Base-by-base conservation (phyloP, 2,329 filamentous ascomycete species). In the Alternaria triticimaculans region DNA sequence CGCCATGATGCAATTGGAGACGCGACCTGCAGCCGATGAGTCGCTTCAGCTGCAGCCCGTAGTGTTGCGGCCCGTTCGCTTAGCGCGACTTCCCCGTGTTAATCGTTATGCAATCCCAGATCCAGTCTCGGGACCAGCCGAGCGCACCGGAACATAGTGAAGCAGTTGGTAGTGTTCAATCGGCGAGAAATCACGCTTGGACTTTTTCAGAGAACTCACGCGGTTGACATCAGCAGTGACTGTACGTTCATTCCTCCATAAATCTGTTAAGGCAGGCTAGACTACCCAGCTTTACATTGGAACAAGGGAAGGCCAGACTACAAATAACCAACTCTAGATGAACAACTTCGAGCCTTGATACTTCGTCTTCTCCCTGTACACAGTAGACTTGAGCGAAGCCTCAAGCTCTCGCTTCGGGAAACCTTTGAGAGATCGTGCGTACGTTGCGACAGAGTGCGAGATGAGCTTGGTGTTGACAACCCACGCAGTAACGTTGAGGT, bases 381-480 rank as follows among this genome's bases (percentile, higher is more conserved):
- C 64, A 10, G 60, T 66, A 9, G 69, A 66, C 57, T 56, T 60
- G 30, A 54, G 50, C 4, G 65, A 65, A 21, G 68, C 63, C 5
- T 66, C 61, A 8, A 64, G 53, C 4, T 68, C 70, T 28, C 78
- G 74, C 59, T 79, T 62, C 3, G 78, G 78, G 62, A 80, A 80
- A 23, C 70, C 77, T 55, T 79, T 73, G 43, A 80, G 69, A 2
- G 74, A 78, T 10, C 67, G 67, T 6, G 77, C 78, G 62, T 78
- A 80, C 3, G 77, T 79, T 6, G 77, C 78, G 9, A 80, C 77
- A 2, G 78, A 80, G 55, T 80, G 78, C 5, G 78, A 76, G 30
- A 80, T 78, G 50, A 80, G 74, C 68, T 78, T 79, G 4, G 80
- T 78, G 62, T 81, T 81, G 21, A 80, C 74, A 41, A 80, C 59